Evolutionary conservation across 495 filamentous ascomycete species (phyloP).

Genomic region (Neurospora intermedia): DNA sequence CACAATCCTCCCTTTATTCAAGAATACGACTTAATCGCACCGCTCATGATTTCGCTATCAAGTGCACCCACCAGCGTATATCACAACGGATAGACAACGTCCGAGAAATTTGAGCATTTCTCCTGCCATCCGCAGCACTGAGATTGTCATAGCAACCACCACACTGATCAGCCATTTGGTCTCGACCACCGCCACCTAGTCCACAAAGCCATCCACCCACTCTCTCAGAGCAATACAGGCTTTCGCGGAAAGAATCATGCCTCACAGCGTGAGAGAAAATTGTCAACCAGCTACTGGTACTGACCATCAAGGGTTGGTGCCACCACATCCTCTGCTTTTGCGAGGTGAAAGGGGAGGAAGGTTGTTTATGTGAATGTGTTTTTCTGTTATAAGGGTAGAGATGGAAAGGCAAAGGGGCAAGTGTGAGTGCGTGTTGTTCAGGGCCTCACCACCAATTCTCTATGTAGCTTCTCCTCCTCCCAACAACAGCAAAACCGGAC

Average conservation of each 20-base stretch:
- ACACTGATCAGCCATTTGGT: not conserved
- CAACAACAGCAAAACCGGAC: not conserved
- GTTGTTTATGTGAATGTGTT: not conserved
- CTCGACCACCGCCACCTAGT: not conserved
- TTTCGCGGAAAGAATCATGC: constrained; percentile 5
- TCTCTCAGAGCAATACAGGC: not conserved
- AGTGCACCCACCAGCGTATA: not conserved
- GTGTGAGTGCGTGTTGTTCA: not conserved
- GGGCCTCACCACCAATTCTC: not conserved
- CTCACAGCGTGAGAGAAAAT: constrained; percentile 9
- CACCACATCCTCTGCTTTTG: constrained; percentile 1
- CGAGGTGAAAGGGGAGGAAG: not conserved
- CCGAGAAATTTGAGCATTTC: not conserved
- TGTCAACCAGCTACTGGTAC: not conserved
- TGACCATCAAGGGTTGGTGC: constrained; percentile 8
- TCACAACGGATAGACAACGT: not conserved
- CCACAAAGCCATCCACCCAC: not conserved
- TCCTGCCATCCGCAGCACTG: not conserved
- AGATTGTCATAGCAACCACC: not conserved
- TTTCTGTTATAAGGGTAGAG: not conserved
- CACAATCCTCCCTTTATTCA: not conserved
- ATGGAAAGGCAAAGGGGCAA: not conserved
- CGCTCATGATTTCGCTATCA: not conserved
- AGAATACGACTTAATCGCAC: not conserved
- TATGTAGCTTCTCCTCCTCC: not conserved